Base-by-base conservation (phyloP, 192 early-diverging fungal genomes). In the Backusella psychrophila region DNA sequence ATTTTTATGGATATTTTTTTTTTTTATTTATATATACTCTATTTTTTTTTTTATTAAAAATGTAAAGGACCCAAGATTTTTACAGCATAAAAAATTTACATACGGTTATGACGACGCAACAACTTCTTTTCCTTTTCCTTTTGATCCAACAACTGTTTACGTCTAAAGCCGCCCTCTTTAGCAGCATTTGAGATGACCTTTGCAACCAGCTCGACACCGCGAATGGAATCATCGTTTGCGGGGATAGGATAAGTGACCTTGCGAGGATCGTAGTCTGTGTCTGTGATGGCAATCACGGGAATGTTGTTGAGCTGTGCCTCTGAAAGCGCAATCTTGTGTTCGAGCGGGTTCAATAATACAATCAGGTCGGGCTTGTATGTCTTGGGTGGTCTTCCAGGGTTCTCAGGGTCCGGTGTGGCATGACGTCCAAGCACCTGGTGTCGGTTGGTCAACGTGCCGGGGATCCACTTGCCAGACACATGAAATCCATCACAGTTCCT, bases 171-270 rank as follows among this genome's bases (percentile, higher is more conserved):
- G 11, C 97, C 92, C 75, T 93, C 91, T 77, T 80, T 84, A 33
- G 89, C 88, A 39, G 93, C 94, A 46, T 85, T 81, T 7, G 92
- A 90, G 29, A 99, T 73, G 1, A 96, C 90, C n/a, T 89, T 91
- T 15, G 95, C 94, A 6, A 99, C 85, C 35, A 97, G 80, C 68
- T 91, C 89, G 11, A 99, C 87, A 44, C 90, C 91, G 14, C 88
- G 82, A 29, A 94, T 75, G 6, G 93, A 91, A 79, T 99, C 96
- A 77, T 99, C 97, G 81, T 99, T 99, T 66, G 93, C 96, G 1
- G 97, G 95, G 42, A 99, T 94, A 19, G 96, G 93, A 81, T 97
- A 99, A 2, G 93, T 92, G 36, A 98, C 95, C 8, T 77, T 75
- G 15, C 88, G 83, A 38, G 97, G 96, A 80, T 97, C 91, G 79